A percentile compares a stretch with the other conserved stretches of the same genome.
Evolutionary conservation across 305 asterid species (phyloP).

Genomic region (Solanum hybrid): DNA sequence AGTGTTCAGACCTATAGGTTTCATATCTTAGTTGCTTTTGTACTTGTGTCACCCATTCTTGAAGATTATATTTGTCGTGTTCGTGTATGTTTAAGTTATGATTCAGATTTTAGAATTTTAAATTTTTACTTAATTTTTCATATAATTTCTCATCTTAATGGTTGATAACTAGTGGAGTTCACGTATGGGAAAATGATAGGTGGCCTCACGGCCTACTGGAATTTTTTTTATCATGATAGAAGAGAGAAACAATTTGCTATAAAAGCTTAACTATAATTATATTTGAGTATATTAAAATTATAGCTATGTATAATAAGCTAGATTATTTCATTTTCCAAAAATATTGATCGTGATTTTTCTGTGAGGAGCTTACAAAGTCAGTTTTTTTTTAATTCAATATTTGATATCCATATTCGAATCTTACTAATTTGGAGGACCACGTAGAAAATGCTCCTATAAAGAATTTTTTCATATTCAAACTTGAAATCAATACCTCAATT

Average conservation of each 20-base stretch:
- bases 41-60: background rate
- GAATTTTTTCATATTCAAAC: too few relatives aligned
- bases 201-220: background rate
- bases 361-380: background rate
- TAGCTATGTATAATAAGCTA: background rate
- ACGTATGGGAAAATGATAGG: background rate
- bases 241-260: background rate
- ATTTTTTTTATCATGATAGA: background rate
- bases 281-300: too few relatives aligned
- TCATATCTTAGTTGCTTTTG: too few relatives aligned
- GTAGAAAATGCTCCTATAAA: background rate
- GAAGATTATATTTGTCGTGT: accelerated
- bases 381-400: too few relatives aligned
- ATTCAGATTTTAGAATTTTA: too few relatives aligned
- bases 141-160: background rate
- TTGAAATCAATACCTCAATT: too few relatives aligned
- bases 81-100: background rate
- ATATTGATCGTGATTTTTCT: background rate
- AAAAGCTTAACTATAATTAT: too few relatives aligned
- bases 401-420: accelerated
- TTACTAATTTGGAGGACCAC: background rate
- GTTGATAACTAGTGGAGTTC: background rate
- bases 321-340: background rate
- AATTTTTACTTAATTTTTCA: background rate
- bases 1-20: background rate